phyloP scores from a whole-genome alignment of 1,284 basidiomycete species.

The Malassezia sympodialis region DNA sequence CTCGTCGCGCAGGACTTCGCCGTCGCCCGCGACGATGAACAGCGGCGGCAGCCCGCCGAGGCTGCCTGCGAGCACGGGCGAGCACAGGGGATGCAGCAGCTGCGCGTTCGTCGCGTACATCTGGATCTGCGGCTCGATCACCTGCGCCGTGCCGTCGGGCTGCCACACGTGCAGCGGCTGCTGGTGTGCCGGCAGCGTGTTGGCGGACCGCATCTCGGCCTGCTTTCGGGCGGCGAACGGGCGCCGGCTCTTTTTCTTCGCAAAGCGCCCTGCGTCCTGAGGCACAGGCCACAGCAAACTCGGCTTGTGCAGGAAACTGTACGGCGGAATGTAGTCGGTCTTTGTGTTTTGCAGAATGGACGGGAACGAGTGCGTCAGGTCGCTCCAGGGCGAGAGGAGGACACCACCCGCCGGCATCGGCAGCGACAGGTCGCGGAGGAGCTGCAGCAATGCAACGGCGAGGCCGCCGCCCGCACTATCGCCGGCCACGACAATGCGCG shows the following conservation, averaged over 20 bases:
- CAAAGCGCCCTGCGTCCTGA: conserved; percentile 6
- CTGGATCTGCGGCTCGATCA: conserved; percentile 59
- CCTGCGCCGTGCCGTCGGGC: neutral
- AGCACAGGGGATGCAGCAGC: conserved; percentile 73
- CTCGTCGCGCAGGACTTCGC: conserved; percentile 80
- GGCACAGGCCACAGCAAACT: conserved; percentile 41
- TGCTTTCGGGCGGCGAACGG: neutral
- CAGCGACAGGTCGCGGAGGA: conserved; percentile 75
- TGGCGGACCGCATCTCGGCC: neutral
- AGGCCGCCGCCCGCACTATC: conserved; percentile 92
- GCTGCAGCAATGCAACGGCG: conserved; percentile 70
- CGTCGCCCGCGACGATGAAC: conserved; percentile 69
- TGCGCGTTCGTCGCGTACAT: conserved; percentile 78
- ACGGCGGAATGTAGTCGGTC: conserved; percentile 58
- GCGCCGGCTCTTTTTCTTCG: neutral
- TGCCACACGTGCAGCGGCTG: neutral
- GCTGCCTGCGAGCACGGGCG: conserved; percentile 62
- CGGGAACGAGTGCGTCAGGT: conserved; percentile 87
- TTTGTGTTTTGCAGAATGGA: conserved; percentile 74
- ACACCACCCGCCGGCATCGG: conserved; percentile 61
- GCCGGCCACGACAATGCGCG: conserved; percentile 68
- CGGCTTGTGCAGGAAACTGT: conserved; percentile 46
- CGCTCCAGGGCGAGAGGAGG: conserved; percentile 60
- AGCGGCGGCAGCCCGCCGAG: conserved; percentile 84
- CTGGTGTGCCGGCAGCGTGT: neutral